Evolutionary conservation across 768 basidiomycete genomes (phyloP).

Genomic region (Phanerochaete carnosa): DNA sequence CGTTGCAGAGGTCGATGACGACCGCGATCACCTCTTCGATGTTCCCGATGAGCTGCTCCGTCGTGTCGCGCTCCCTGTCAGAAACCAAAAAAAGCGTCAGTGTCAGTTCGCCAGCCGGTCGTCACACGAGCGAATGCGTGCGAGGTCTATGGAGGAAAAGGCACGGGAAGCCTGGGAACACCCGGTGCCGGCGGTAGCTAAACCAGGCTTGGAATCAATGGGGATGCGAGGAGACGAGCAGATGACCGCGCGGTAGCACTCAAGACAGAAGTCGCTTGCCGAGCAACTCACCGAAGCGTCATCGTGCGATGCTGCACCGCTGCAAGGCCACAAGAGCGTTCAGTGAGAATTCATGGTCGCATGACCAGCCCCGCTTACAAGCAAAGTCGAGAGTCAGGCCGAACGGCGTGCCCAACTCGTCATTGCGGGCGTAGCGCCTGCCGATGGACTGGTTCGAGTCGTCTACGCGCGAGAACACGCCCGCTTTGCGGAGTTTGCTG

Average conservation of each 20-base stretch:
- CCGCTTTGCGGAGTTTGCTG: conserved; percentile 79
- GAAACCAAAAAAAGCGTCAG: not conserved
- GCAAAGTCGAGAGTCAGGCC: conserved; percentile 97
- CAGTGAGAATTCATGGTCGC: conserved; percentile 1
- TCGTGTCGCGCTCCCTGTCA: conserved; percentile 89
- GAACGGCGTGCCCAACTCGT: conserved; percentile 97
- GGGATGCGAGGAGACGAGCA: not conserved
- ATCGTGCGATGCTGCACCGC: conserved; percentile 90
- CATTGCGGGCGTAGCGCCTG: conserved; percentile 95
- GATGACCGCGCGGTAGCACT: not conserved
- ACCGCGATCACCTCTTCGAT: conserved; percentile 87
- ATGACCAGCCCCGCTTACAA: conserved; percentile 36
- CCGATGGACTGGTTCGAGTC: conserved; percentile 95
- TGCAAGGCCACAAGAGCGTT: conserved; percentile 26
- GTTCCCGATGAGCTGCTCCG: conserved; percentile 83
- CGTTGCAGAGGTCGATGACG: conserved; percentile 75
- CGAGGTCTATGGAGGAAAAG: not conserved
- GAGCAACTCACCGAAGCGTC: conserved; percentile 75
- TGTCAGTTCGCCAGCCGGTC: not conserved
- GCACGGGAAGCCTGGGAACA: not conserved
- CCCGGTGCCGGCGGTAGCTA: conserved; percentile 13
- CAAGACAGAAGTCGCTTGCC: not conserved
- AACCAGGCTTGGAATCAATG: not conserved
- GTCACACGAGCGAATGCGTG: not conserved
- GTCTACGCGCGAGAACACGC: conserved; percentile 91